Percentiles rank a stretch among this genome's conserved stretches.
Conservation (phyloP, 768 basidiomycete species). For the Solioccasus polychromus region DNA sequence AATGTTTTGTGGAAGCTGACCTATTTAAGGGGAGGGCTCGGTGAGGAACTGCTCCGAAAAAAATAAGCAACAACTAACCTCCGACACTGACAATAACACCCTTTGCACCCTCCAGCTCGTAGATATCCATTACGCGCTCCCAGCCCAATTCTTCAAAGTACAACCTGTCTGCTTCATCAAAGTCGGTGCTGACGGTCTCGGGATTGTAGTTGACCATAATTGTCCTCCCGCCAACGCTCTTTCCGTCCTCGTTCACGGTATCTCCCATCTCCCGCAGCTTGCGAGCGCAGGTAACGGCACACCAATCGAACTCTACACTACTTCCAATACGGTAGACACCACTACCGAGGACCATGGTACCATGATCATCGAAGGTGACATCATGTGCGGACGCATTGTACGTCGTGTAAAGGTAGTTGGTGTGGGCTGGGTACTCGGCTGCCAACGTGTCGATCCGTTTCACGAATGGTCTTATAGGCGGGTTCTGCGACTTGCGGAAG, state of each 20-base stretch:
- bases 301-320: constrained; percentile 99
- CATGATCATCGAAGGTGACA: constrained; percentile 91
- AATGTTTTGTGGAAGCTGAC: constrained; percentile 98
- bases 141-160: constrained; percentile 99
- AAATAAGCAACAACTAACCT: constrained; percentile 48
- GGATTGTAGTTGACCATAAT: constrained; percentile 99
- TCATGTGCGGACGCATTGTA: constrained; percentile 98
- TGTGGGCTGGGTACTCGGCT: constrained; percentile 97
- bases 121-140: constrained; percentile 99
- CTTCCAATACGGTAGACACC: constrained; percentile 98
- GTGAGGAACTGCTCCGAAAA: not conserved
- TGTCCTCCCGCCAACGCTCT: constrained; percentile 57
- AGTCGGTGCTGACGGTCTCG: constrained; percentile 98
- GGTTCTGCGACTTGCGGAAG: constrained; percentile 76
- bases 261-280: constrained; percentile 85
- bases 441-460: constrained; percentile 99
- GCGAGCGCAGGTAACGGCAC: constrained; percentile 97
- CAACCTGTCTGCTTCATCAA: constrained; percentile 97
- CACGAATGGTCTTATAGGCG: constrained; percentile 85
- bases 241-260: constrained; percentile 14
- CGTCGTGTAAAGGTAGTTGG: constrained; percentile 99
- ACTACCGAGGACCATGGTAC: constrained; percentile 98
- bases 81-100: constrained; percentile 97
- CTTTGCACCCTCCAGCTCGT: constrained; percentile 88
- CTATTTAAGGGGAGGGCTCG: constrained; percentile 35